A percentile compares a stretch with the other conserved stretches of the same genome.
Conservation (phyloP, 371 early-diverging fungal genomes). For the Rozella allomycis region DNA sequence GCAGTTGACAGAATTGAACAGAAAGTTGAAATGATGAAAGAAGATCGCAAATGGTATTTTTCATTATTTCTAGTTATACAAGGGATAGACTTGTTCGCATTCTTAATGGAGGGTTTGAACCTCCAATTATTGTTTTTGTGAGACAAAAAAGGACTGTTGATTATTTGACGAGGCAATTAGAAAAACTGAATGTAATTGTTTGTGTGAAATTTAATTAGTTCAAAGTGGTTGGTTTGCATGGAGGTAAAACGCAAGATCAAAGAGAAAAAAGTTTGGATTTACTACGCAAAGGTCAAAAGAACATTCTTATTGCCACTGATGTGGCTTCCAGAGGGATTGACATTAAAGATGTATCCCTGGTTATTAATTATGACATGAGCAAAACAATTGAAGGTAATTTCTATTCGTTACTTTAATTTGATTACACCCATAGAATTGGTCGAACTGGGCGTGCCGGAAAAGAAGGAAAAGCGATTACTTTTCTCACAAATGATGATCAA, state of each 20-base stretch:
- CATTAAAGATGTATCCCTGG: slow-evolving; percentile 83
- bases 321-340: slow-evolving; percentile 98
- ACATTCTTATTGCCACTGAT: slow-evolving; percentile 81
- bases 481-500: slow-evolving; percentile 54
- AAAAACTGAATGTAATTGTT: slow-evolving; percentile 34
- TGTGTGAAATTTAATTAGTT: slow-evolving; percentile 13
- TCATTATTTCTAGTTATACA: neutral
- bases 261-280: slow-evolving; percentile 48
- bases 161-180: slow-evolving; percentile 42
- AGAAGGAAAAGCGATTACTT: slow-evolving; percentile 79
- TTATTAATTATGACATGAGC: slow-evolving; percentile 94
- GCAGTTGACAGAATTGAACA: slow-evolving; percentile 86
- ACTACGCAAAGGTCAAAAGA: slow-evolving; percentile 47
- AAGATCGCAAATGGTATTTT: slow-evolving; percentile 36
- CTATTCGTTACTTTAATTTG: slow-evolving; percentile 7
- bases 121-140: slow-evolving; percentile 91
- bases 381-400: slow-evolving; percentile 66
- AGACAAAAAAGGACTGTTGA: slow-evolving; percentile 79
- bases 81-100: slow-evolving; percentile 48
- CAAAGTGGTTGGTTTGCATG: slow-evolving; percentile 60
- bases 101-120: slow-evolving; percentile 36
- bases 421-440: slow-evolving; percentile 93
- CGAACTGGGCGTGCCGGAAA: slow-evolving; percentile 94
- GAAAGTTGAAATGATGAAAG: slow-evolving; percentile 68
- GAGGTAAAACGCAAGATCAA: slow-evolving; percentile 88